Conservation (phyloP, 2,329 filamentous ascomycete species). For the Fusarium stilboides region DNA sequence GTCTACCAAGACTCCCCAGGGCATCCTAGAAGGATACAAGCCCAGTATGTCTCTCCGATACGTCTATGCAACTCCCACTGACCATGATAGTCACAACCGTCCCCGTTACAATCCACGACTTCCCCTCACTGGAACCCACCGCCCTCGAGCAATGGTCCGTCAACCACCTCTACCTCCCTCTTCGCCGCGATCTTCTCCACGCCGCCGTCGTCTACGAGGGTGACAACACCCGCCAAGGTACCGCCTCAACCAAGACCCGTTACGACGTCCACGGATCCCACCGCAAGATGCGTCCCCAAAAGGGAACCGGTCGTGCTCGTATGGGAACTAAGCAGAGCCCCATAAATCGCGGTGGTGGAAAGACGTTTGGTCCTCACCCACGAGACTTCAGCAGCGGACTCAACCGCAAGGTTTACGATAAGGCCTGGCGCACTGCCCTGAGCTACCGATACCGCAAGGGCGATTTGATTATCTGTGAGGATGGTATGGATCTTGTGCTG, state of each 20-base stretch:
- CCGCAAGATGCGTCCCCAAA: slow-evolving; percentile 87
- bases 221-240: slow-evolving; percentile 88
- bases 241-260: slow-evolving; percentile 85
- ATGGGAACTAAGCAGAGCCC: slow-evolving; percentile 86
- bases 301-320: slow-evolving; percentile 86
- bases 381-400: slow-evolving; percentile 90
- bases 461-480: slow-evolving; percentile 88
- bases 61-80: slow-evolving; percentile 4
- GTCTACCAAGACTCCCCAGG: slow-evolving; percentile 44
- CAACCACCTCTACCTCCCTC: slow-evolving; percentile 87
- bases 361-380: slow-evolving; percentile 90
- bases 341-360: slow-evolving; percentile 86
- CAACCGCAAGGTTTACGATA: slow-evolving; percentile 91
- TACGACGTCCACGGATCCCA: slow-evolving; percentile 87
- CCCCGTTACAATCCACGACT: slow-evolving; percentile 88
- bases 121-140: slow-evolving; percentile 89
- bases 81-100: slow-evolving; percentile 71
- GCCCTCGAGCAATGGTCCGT: slow-evolving; percentile 83
- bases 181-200: slow-evolving; percentile 93
- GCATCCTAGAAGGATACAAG: slow-evolving; percentile 60
- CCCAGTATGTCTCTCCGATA: slow-evolving; percentile 57
- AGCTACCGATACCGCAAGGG: slow-evolving; percentile 91
- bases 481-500: slow-evolving; percentile 77
- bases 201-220: slow-evolving; percentile 93
- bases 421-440: slow-evolving; percentile 94